A percentile compares a stretch with the other conserved stretches of the same genome.
These are phyloP conservation scores for Kodamaea kaohsiungensis DNA, from an alignment of 805 yeast species.

Conservation along the genomic window DNA sequence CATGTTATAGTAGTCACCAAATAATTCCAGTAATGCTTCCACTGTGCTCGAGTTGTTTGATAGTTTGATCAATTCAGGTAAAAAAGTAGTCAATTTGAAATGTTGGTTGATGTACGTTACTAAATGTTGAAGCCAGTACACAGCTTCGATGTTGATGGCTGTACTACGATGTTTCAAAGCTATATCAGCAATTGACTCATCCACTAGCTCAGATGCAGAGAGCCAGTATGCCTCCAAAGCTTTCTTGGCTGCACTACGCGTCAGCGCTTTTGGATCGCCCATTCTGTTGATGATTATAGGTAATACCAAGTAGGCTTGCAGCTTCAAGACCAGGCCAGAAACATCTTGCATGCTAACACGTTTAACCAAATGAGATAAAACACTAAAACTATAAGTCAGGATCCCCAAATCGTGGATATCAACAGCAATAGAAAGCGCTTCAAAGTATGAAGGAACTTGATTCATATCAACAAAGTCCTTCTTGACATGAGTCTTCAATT, in stretches of 20 bases:
- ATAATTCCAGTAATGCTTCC: conserved; percentile 20
- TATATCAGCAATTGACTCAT: conserved; percentile 41
- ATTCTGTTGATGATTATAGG: conserved; percentile 54
- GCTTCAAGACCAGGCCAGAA: conserved; percentile 35
- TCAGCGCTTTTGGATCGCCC: conserved; percentile 39
- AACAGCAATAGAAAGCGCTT: conserved; percentile 48
- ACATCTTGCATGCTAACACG: conserved; percentile 60
- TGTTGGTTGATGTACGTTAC: conserved; percentile 33
- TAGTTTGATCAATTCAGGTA: conserved; percentile 24
- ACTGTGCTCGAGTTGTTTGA: conserved; percentile 9
- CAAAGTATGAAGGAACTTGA: conserved; percentile 51
- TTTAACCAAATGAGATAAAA: conserved; percentile 56
- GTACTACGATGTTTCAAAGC: conserved; percentile 44
- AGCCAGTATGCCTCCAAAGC: conserved; percentile 58
- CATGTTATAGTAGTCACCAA: conserved; percentile 29
- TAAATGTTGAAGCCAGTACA: conserved; percentile 46
- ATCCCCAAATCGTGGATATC: conserved; percentile 40
- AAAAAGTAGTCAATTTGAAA: conserved; percentile 29
- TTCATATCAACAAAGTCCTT: conserved; percentile 52
- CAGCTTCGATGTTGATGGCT: conserved; percentile 42
- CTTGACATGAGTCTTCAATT: conserved; percentile 55
- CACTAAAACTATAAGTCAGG: conserved; percentile 46
- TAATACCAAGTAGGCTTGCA: conserved; percentile 45
- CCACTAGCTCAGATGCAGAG: conserved; percentile 50
- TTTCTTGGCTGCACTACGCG: conserved; percentile 47